Evolutionary conservation across 441 rosid genomes (phyloP).

Genomic region (Eruca vesicaria): DNA sequence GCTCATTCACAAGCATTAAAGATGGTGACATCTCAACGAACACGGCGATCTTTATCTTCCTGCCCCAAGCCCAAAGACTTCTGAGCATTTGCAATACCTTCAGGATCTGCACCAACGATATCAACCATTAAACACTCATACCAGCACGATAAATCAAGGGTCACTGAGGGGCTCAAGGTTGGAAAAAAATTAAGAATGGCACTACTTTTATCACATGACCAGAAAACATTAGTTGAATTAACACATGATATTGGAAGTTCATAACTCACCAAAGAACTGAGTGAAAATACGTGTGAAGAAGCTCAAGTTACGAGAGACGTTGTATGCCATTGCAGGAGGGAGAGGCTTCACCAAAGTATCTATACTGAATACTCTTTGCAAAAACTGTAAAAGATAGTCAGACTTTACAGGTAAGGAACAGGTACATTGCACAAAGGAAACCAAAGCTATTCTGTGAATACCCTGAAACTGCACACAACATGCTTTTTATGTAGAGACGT

Average conservation of each 20-base stretch:
- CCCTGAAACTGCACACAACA: neutral
- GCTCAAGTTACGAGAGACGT: constrained; percentile 85
- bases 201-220: neutral
- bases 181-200: no score
- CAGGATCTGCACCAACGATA: no score
- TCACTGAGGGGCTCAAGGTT: no score
- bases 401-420: constrained; percentile 1
- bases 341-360: constrained; percentile 98
- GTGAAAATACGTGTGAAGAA: constrained; percentile 96
- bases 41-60: no score
- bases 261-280: constrained; percentile 86
- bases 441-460: neutral
- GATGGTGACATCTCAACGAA: neutral
- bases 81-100: no score
- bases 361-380: constrained; percentile 82
- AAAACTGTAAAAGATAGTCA: constrained; percentile 53
- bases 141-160: no score
- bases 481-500: neutral
- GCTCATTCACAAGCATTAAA: neutral
- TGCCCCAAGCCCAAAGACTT: no score
- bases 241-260: neutral
- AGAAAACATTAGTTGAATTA: neutral
- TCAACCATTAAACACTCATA: no score
- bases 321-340: constrained; percentile 89
- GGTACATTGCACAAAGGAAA: neutral